Evolutionary conservation across 2,329 filamentous ascomycete species (phyloP), one percentile per base, ranked within the genome.

Genomic region (Ophiostoma sp.): DNA sequence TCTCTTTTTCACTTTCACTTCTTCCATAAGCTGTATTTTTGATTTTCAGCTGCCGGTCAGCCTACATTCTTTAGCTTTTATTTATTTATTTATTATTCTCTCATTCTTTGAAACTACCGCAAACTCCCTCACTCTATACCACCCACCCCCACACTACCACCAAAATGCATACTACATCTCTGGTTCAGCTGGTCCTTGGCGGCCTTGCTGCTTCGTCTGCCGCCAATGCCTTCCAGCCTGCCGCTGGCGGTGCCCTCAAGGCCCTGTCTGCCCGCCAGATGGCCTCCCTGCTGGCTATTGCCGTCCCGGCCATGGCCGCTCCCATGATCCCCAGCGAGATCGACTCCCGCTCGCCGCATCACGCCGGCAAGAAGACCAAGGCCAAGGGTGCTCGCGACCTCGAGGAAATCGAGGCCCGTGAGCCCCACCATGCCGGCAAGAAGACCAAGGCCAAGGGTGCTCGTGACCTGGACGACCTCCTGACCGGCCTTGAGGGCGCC

Each of bases 181-280:
- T 78, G 68, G 72, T 75, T 60, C 75, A 77, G 72, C 72, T 78
- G 67, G 73, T 76, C 70, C 70, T 77, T 62, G 74, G 76, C 67
- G 75, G 76, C 73, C 75, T 78, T 36, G 72, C 76, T 68, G 77
- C 77, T 69, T 72, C 77, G 8, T 76, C 77, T 41, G 75, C 77
- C 60, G 76, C 77, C 41, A 73, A 73, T 70, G 74, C 74, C 68
- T 78, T 76, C 73, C 74, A 77, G 73, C 48, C 76, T 39, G 66
- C 68, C 23, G 10, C 64, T 27, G 36, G 35, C 13, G 64, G 68
- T 31, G 68, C 54, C 20, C 11, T 72, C 44, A 73, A 73, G 31
- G 73, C 71, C 66, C 72, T 78, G 36, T 71, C 76, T 52, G 70
- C 65, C 39, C 74, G 72, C 54, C 69, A 73, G 68, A 71, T 74